Conservation (phyloP, 495 filamentous ascomycete species). For the Xylaria bambusicola region DNA sequence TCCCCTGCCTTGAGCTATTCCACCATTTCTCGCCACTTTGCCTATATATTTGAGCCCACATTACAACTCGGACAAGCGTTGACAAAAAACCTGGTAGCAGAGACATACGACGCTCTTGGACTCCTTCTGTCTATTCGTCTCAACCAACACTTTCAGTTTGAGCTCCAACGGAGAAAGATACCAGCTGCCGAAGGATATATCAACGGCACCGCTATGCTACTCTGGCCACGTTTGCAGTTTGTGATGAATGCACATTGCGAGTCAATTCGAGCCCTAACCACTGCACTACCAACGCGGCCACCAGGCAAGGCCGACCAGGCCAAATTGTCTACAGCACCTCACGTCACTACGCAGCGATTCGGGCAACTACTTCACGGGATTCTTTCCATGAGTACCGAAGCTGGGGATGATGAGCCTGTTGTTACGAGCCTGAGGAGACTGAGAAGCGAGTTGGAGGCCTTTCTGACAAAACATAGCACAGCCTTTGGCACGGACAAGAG, state of each 20-base stretch:
- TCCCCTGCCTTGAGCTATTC: slow-evolving; percentile 58
- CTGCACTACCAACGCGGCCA: slow-evolving; percentile 46
- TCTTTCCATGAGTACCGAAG: slow-evolving; percentile 76
- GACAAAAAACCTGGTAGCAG: slow-evolving; percentile 73
- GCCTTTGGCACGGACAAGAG: slow-evolving; percentile 67
- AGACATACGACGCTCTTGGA: slow-evolving; percentile 80
- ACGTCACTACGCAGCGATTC: slow-evolving; percentile 88
- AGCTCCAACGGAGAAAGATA: slow-evolving; percentile 86
- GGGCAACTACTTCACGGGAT: slow-evolving; percentile 87
- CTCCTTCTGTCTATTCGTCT: slow-evolving; percentile 87
- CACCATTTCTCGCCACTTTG: slow-evolving; percentile 65
- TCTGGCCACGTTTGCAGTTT: slow-evolving; percentile 94
- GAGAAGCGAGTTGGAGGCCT: slow-evolving; percentile 74
- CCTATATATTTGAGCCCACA: slow-evolving; percentile 80
- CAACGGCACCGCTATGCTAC: slow-evolving; percentile 90
- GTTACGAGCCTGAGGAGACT: slow-evolving; percentile 74
- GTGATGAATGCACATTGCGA: slow-evolving; percentile 93
- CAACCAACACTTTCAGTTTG: slow-evolving; percentile 90
- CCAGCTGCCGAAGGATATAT: slow-evolving; percentile 89
- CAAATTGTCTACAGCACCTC: slow-evolving; percentile 81
- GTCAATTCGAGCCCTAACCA: slow-evolving; percentile 66
- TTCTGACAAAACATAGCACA: slow-evolving; percentile 64
- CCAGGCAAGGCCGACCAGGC: slow-evolving; percentile 58
- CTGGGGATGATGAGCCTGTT: slow-evolving; percentile 91
- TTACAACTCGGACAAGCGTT: slow-evolving; percentile 76